Conservation (phyloP, 2,329 filamentous ascomycete genomes). For the Raffaelea arxii region DNA sequence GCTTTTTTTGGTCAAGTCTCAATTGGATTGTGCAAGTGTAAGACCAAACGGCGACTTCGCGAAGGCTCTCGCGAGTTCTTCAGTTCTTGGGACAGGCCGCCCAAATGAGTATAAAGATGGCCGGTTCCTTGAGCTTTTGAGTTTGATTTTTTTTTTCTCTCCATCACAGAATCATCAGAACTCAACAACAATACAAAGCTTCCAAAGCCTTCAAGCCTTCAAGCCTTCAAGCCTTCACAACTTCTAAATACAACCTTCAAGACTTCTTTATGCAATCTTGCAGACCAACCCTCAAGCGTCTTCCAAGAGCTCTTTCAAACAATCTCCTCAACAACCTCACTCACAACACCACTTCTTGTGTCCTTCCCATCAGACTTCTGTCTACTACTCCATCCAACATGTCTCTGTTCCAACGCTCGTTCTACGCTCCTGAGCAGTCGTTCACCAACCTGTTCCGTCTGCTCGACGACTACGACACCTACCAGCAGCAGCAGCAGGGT, state of each 20-base stretch:
- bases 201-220: slow-evolving; percentile 1
- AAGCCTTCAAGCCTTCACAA: background rate
- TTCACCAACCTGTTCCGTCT: slow-evolving; percentile 45
- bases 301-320: background rate
- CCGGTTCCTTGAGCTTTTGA: background rate
- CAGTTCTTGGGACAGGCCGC: too few relatives aligned
- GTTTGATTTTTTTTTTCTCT: background rate
- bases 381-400: slow-evolving; percentile 30
- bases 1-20: too few relatives aligned
- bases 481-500: slow-evolving; percentile 20
- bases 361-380: slow-evolving; percentile 8
- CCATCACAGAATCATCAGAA: slow-evolving; percentile 1
- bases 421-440: slow-evolving; percentile 15
- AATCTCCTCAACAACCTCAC: background rate
- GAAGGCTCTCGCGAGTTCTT: background rate
- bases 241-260: background rate
- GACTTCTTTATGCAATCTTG: slow-evolving; percentile 9
- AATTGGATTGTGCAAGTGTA: too few relatives aligned
- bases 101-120: slow-evolving; percentile 18
- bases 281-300: background rate
- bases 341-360: background rate
- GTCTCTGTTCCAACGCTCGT: slow-evolving; percentile 49
- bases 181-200: background rate
- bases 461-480: slow-evolving; percentile 53
- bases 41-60: background rate